These are phyloP conservation scores for Claviceps maximensis DNA, from an alignment of 2,329 filamentous ascomycete species.

Conservation along the genomic window DNA sequence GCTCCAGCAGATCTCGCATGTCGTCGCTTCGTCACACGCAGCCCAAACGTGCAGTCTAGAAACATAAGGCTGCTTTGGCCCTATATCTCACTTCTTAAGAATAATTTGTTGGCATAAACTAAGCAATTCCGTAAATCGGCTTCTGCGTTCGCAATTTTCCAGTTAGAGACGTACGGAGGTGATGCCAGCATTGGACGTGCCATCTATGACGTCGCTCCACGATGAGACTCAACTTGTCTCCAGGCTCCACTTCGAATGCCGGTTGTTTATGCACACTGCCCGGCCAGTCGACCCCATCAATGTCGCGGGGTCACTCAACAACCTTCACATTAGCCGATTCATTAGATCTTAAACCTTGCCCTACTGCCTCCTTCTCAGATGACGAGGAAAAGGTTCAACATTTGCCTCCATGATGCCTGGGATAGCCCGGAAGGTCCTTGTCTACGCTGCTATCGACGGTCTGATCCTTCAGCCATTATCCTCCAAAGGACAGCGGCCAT, in stretches of 20 bases:
- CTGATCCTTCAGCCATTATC: slow-evolving; percentile 64
- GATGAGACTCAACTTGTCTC: background rate
- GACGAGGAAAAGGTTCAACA: background rate
- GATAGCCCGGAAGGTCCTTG: slow-evolving; percentile 64
- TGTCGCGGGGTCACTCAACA: background rate
- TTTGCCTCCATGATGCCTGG: slow-evolving; percentile 47
- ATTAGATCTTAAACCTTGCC: background rate
- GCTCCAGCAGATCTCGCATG: background rate
- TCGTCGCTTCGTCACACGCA: background rate
- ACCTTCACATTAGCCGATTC: background rate
- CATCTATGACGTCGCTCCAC: background rate
- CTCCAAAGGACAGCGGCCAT: slow-evolving; percentile 41
- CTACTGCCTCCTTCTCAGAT: background rate
- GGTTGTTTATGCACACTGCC: too few relatives aligned
- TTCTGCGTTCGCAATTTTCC: too few relatives aligned
- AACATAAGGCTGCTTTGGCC: background rate
- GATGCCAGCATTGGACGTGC: background rate
- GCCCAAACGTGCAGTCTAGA: background rate
- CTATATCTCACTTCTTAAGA: background rate
- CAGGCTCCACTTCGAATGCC: background rate
- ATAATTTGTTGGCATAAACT: too few relatives aligned
- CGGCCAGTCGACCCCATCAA: background rate
- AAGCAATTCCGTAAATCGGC: too few relatives aligned
- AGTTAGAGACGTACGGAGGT: too few relatives aligned
- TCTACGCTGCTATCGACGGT: slow-evolving; percentile 72